Evolutionary conservation across 352 stramenopile species (phyloP).

Genomic region (Pythium grandisporangium): DNA sequence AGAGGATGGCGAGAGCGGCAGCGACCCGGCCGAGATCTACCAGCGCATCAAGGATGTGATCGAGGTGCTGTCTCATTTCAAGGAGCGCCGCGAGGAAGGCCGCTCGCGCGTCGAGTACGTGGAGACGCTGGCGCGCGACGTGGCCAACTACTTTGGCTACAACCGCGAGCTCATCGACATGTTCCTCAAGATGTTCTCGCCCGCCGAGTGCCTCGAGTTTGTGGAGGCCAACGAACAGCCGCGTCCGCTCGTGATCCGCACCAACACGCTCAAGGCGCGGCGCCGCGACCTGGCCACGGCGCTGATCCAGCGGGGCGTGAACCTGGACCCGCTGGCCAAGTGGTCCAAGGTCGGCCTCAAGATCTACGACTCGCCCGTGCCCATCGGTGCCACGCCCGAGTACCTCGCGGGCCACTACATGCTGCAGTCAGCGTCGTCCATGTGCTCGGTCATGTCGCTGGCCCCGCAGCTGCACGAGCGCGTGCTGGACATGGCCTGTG

Average conservation of each 20-base stretch:
- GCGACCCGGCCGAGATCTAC: constrained; percentile 82
- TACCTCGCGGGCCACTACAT: constrained; percentile 99
- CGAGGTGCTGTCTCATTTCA: constrained; percentile 94
- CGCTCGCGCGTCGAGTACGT: constrained; percentile 94
- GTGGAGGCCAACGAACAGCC: constrained; percentile 97
- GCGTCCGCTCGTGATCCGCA: constrained; percentile 96
- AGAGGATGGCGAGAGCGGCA: constrained; percentile 31
- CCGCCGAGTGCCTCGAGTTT: constrained; percentile 97
- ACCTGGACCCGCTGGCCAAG: constrained; percentile 96
- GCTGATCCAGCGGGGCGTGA: constrained; percentile 98
- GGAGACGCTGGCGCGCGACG: constrained; percentile 86
- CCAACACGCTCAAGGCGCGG: constrained; percentile 99
- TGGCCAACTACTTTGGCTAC: constrained; percentile 98
- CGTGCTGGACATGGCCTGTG: constrained; percentile 97
- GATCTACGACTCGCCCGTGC: constrained; percentile 97
- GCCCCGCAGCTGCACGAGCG: constrained; percentile 94
- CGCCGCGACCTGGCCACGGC: constrained; percentile 97
- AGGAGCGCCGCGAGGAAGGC: constrained; percentile 86
- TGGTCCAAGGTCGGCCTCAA: constrained; percentile 99
- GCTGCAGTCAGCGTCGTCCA: constrained; percentile 97
- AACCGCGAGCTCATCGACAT: constrained; percentile 97
- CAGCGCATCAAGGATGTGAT: constrained; percentile 93
- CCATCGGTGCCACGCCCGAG: constrained; percentile 99
- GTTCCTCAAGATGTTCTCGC: constrained; percentile 96
- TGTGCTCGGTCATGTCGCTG: constrained; percentile 98